Conservation (phyloP, 441 rosid species). For the Croton setiger region DNA sequence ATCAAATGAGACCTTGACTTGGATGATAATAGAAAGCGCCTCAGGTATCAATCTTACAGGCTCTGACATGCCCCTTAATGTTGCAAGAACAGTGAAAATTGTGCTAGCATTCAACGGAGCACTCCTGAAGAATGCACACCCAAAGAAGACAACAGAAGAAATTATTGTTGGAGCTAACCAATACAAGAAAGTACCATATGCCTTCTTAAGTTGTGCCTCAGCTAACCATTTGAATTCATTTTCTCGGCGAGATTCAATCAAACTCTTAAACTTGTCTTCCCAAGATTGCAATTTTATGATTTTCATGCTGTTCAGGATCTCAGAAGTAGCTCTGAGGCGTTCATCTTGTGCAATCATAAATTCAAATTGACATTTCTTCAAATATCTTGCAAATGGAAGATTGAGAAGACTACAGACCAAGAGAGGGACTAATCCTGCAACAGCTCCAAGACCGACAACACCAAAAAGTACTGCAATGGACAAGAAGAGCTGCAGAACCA, state of each 20-base stretch:
- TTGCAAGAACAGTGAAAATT: constrained; percentile 80
- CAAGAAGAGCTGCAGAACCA: constrained; percentile 58
- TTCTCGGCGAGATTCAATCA: constrained; percentile 56
- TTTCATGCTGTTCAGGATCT: constrained; percentile 81
- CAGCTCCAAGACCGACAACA: constrained; percentile 72
- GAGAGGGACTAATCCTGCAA: constrained; percentile 69
- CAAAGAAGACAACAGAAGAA: constrained; percentile 67
- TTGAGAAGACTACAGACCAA: constrained; percentile 61
- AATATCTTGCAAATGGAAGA: constrained; percentile 67
- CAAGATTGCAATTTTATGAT: constrained; percentile 89
- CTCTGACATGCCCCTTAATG: constrained; percentile 63
- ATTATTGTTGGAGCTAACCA: constrained; percentile 82
- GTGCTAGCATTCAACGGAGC: constrained; percentile 80
- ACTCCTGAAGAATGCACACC: constrained; percentile 56
- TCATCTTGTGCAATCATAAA: constrained; percentile 83
- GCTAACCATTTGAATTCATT: constrained; percentile 78
- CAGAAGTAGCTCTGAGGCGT: constrained; percentile 70
- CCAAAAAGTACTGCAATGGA: constrained; percentile 53
- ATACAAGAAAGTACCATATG: constrained; percentile 48
- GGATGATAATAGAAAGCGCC: constrained; percentile 70
- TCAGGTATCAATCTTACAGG: constrained; percentile 83
- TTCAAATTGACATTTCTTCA: constrained; percentile 65
- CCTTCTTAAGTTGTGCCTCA: constrained; percentile 50
- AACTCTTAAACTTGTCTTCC: constrained; percentile 76
- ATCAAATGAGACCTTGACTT: constrained; percentile 71